A percentile compares a stretch with the other conserved stretches of the same genome.
Conservation (phyloP, 2,329 filamentous ascomycete genomes). For the Remersonia thermophila region DNA sequence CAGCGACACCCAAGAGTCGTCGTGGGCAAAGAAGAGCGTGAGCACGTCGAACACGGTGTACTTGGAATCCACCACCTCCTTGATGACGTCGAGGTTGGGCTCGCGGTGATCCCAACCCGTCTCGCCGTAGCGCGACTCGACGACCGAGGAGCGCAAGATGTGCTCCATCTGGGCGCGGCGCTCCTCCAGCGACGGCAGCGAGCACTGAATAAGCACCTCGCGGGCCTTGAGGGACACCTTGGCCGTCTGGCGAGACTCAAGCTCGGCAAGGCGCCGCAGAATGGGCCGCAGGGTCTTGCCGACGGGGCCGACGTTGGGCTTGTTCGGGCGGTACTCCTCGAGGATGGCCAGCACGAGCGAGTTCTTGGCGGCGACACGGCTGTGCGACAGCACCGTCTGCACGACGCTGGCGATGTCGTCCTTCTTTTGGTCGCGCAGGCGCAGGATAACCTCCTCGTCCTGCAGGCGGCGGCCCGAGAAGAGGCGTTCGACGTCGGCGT, state of each 20-base stretch:
- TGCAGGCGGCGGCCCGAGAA: slow-evolving; percentile 77
- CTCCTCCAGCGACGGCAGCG: slow-evolving; percentile 90
- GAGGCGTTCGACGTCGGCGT: slow-evolving; percentile 70
- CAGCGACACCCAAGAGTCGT: slow-evolving; percentile 86
- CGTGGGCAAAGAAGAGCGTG: slow-evolving; percentile 86
- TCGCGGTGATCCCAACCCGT: slow-evolving; percentile 93
- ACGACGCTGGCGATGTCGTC: slow-evolving; percentile 79
- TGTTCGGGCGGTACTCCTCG: slow-evolving; percentile 90
- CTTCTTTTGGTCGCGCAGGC: slow-evolving; percentile 91
- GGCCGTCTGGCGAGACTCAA: slow-evolving; percentile 72
- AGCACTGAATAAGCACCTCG: slow-evolving; percentile 94
- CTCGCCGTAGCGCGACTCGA: slow-evolving; percentile 95
- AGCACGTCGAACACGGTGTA: slow-evolving; percentile 97
- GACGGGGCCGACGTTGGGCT: slow-evolving; percentile 77
- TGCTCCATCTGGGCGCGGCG: slow-evolving; percentile 95
- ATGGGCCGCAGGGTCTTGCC: slow-evolving; percentile 75
- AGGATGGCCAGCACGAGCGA: slow-evolving; percentile 83
- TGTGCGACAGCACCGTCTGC: slow-evolving; percentile 84
- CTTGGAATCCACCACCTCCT: slow-evolving; percentile 96
- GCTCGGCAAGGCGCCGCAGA: slow-evolving; percentile 76
- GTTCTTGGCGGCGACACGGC: slow-evolving; percentile 85
- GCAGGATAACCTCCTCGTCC: slow-evolving; percentile 87
- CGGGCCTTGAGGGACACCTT: slow-evolving; percentile 97
- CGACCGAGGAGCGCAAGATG: slow-evolving; percentile 86
- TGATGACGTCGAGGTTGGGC: slow-evolving; percentile 79